These are phyloP conservation scores for Calonectria pseudoreteaudii DNA, from an alignment of 2,329 filamentous ascomycete genomes.

Conservation along the genomic window DNA sequence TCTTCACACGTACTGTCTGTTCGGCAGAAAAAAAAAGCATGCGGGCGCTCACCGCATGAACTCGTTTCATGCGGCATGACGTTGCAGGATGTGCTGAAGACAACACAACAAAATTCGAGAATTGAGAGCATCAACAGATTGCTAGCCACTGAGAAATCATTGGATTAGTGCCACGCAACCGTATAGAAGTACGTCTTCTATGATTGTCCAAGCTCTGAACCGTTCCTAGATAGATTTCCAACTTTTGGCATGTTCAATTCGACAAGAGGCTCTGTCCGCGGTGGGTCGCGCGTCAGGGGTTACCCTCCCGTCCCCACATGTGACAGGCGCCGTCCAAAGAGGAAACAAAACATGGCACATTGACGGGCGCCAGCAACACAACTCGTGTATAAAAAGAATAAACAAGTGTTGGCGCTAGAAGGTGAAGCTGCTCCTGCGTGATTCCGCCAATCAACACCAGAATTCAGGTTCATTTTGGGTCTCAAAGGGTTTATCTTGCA, in stretches of 20 bases:
- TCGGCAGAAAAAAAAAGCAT: neutral
- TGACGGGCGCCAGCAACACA: neutral
- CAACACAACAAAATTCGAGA: neutral
- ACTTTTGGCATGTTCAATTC: conserved; percentile 8
- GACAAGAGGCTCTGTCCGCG: conserved; percentile 11
- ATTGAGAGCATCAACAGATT: neutral
- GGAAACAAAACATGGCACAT: conserved; percentile 5
- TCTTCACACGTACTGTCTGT: neutral
- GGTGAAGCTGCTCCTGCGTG: neutral
- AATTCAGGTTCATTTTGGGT: neutral
- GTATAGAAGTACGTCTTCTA: neutral
- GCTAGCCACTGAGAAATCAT: too few species aligned
- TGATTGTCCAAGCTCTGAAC: neutral
- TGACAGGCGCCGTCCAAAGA: conserved; percentile 8
- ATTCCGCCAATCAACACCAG: neutral
- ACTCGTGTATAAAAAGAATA: neutral
- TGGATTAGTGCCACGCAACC: neutral
- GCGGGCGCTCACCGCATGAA: conserved; percentile 11
- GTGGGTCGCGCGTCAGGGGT: conserved; percentile 5
- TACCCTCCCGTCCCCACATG: conserved; percentile 3
- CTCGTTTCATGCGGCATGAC: conserved; percentile 2
- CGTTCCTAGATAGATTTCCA: neutral
- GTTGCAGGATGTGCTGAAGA: neutral
- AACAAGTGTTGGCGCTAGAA: neutral
- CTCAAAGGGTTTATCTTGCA: neutral